phyloP scores from a whole-genome alignment of 2,329 filamentous ascomycete species.

The Ceratocystis cubensis region DNA sequence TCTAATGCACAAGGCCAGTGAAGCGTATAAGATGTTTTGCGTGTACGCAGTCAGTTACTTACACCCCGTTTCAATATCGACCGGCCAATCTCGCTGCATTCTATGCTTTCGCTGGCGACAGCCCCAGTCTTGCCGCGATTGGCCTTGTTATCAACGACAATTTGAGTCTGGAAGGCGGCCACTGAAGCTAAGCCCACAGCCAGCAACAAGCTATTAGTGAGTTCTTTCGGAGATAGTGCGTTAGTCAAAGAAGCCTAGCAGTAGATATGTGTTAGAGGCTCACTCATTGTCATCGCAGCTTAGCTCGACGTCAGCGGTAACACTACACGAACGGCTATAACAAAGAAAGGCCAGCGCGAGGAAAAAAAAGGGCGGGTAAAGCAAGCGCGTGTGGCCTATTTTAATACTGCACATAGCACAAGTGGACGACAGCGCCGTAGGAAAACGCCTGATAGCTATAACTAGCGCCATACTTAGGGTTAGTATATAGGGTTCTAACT shows the following conservation, averaged over 20 bases:
- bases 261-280: not conserved
- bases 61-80: slow-evolving; percentile 45
- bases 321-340: not conserved
- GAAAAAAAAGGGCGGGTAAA: no score
- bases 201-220: not conserved
- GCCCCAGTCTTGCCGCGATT: slow-evolving; percentile 36
- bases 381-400: no score
- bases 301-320: not conserved
- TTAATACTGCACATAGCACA: no score
- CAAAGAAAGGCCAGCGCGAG: not conserved
- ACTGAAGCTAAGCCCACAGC: not conserved
- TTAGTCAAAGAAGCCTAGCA: not conserved
- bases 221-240: not conserved
- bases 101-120: slow-evolving; percentile 55
- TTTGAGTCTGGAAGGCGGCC: slow-evolving; percentile 1
- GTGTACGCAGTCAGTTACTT: slow-evolving; percentile 23
- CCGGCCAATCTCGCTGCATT: slow-evolving; percentile 58
- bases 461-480: not conserved
- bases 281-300: not conserved
- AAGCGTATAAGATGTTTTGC: not conserved
- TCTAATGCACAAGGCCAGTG: not conserved
- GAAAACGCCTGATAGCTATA: no score
- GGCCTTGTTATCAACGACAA: not conserved
- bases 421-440: no score
- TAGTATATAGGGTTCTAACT: not conserved